Evolutionary conservation across 257 asterid genomes (phyloP).

Genomic region (Oldenlandia corymbosa): DNA sequence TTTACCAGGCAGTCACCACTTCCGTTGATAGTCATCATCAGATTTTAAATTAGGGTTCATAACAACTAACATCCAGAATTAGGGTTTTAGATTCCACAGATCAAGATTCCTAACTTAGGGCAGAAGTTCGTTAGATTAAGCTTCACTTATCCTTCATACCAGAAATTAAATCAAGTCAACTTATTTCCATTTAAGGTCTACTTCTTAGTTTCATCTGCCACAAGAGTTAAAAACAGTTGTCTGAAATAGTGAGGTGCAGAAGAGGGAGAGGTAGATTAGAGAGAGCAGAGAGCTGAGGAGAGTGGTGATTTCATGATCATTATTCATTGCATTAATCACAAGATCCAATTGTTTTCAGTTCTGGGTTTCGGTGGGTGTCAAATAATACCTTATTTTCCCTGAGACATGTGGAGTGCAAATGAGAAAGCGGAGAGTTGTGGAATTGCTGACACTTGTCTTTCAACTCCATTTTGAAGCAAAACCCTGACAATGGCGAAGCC

Average conservation of each 20-base stretch:
- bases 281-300: slow-evolving; percentile 9
- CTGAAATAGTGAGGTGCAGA: slow-evolving; percentile 11
- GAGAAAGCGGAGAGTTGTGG: slow-evolving; percentile 66
- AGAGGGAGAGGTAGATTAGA: not conserved
- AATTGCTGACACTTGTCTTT: slow-evolving; percentile 31
- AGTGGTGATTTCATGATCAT: slow-evolving; percentile 24
- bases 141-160: not conserved
- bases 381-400: slow-evolving; percentile 85
- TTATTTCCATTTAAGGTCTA: not conserved
- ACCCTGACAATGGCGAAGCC: slow-evolving; percentile 29
- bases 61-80: not conserved
- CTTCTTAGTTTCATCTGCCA: not conserved
- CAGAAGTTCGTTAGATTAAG: not conserved
- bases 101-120: not conserved
- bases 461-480: slow-evolving; percentile 85
- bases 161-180: not conserved
- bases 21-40: slow-evolving; percentile 3
- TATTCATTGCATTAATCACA: slow-evolving; percentile 15
- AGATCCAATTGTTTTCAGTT: slow-evolving; percentile 7
- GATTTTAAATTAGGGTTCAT: slow-evolving; percentile 3
- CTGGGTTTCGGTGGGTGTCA: not conserved
- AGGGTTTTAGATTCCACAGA: slow-evolving; percentile 1
- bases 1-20: not conserved
- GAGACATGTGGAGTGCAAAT: slow-evolving; percentile 90
- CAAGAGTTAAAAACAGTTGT: slow-evolving; percentile 1